Base-by-base conservation (phyloP, 2,329 filamentous ascomycete species). In the Apiospora sp. region DNA sequence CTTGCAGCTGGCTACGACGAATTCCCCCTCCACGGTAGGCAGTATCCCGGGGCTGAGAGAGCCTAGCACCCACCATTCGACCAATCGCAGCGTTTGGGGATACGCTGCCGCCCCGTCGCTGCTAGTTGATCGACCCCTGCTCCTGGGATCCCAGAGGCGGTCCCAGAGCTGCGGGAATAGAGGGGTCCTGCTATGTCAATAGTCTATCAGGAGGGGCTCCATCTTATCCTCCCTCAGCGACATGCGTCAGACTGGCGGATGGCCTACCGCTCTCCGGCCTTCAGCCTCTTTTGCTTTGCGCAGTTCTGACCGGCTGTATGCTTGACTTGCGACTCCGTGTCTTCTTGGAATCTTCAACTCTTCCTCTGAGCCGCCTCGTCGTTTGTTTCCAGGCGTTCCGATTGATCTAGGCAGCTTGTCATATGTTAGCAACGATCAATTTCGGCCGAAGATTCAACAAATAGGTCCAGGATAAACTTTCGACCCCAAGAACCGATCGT, bases 211-310 rank as follows among this genome's bases (percentile, higher is more conserved):
- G 58, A 64, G 58, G 58, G 58, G 58, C 58, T 64, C 58, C 58
- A 64, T 41, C 58, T 64, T 64, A 64, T 64, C 58, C 58, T 64
- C 58, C 58, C 58, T 64, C 58, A 64, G 58, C 58, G 19, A 22
- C 58, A 41, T 64, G 58, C 58, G 10, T 64, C 58, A n/a, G 58
- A 64, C 19, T 64, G 58, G 58, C 30, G 1, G 34, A 64, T 64
- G 58, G 58, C 58, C 58, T 41, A 41, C 58, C 58, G 19, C 58
- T 41, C 58, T 41, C 58, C 58, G 22, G 58, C 30, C 58, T 64
- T 64, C 58, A 41, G 58, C 58, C 58, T 64, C 30, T 64, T 37
- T 64, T 37, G 34, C 58, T 64, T 22, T 22, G 58, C 34, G 19
- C 41, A 41, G 58, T 41, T 34, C 58, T 41, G 58, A n/a, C 54